phyloP scores from a whole-genome alignment of 192 early-diverging fungal species.

The Dissophora ornata region DNA sequence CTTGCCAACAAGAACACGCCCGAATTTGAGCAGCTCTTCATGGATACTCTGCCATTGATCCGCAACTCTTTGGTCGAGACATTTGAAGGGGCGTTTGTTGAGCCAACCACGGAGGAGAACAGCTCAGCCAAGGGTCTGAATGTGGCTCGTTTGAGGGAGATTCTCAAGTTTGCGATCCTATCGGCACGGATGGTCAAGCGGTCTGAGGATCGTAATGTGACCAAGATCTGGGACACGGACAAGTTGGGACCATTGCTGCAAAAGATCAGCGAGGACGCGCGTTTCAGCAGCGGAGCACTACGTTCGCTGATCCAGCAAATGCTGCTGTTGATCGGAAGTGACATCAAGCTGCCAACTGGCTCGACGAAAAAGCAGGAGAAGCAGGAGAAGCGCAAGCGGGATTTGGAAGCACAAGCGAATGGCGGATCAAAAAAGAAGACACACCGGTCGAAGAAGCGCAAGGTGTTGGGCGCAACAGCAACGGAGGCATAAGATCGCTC shows the following conservation, averaged over 20 bases:
- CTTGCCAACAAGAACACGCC: slow-evolving; percentile 51
- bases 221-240: slow-evolving; percentile 48
- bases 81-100: slow-evolving; percentile 40
- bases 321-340: slow-evolving; percentile 52
- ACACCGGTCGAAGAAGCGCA: slow-evolving; percentile 51
- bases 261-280: slow-evolving; percentile 40
- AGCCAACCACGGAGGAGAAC: slow-evolving; percentile 18
- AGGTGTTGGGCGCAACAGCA: background rate
- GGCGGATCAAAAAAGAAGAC: slow-evolving; percentile 52
- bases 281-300: slow-evolving; percentile 52
- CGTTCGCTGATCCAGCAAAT: slow-evolving; percentile 53
- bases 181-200: slow-evolving; percentile 54
- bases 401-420: slow-evolving; percentile 37
- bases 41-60: slow-evolving; percentile 49
- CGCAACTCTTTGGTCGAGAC: slow-evolving; percentile 55
- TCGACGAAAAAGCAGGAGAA: slow-evolving; percentile 46
- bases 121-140: slow-evolving; percentile 43
- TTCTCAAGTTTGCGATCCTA: slow-evolving; percentile 57
- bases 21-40: slow-evolving; percentile 51
- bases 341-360: slow-evolving; percentile 46
- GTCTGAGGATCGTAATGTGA: slow-evolving; percentile 37
- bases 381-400: slow-evolving; percentile 52
- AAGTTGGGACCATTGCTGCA: slow-evolving; percentile 50
- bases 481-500: slow-evolving; percentile 19
- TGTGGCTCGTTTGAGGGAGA: slow-evolving; percentile 47